phyloP scores from a whole-genome alignment of 495 filamentous ascomycete species.

The Polyplosphaeria fusca region DNA sequence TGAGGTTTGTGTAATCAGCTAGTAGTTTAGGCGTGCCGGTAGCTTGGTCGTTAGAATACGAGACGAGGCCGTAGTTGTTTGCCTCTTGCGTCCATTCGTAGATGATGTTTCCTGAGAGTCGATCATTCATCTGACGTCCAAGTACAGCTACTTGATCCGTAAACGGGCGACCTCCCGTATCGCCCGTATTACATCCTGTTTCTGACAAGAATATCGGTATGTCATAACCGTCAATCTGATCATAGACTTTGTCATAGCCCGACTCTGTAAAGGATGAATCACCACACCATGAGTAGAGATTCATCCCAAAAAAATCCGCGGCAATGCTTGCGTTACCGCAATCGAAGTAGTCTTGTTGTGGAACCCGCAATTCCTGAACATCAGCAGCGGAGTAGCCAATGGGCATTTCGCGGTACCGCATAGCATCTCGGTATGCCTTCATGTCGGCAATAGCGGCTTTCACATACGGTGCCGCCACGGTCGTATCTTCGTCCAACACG shows the following conservation, averaged over 20 bases:
- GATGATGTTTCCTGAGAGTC: constrained; percentile 22
- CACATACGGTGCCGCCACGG: constrained; percentile 8
- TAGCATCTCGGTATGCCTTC: constrained; percentile 25
- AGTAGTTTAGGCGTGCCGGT: background rate
- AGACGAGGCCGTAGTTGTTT: constrained; percentile 19
- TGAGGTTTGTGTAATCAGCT: constrained; percentile 9
- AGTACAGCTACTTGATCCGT: constrained; percentile 20
- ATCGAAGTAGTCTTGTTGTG: constrained; percentile 23
- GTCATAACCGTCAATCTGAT: constrained; percentile 9
- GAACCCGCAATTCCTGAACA: background rate
- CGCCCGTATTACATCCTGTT: constrained; percentile 9
- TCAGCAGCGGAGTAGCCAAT: constrained; percentile 27
- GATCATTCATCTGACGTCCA: constrained; percentile 22
- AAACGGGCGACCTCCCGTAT: background rate
- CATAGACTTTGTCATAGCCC: constrained; percentile 15
- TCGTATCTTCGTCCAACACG: constrained; percentile 2
- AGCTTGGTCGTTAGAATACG: background rate
- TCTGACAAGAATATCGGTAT: constrained; percentile 27
- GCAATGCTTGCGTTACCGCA: constrained; percentile 12
- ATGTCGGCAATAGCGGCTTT: constrained; percentile 26
- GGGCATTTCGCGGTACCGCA: constrained; percentile 25
- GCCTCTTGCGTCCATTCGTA: constrained; percentile 20
- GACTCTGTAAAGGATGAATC: constrained; percentile 6
- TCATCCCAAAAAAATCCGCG: constrained; percentile 23
- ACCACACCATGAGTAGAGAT: constrained; percentile 20